Evolutionary conservation across 163 green algal genomes (phyloP), one percentile per base, ranked within the genome.

Genomic region (Volvox carteri): DNA sequence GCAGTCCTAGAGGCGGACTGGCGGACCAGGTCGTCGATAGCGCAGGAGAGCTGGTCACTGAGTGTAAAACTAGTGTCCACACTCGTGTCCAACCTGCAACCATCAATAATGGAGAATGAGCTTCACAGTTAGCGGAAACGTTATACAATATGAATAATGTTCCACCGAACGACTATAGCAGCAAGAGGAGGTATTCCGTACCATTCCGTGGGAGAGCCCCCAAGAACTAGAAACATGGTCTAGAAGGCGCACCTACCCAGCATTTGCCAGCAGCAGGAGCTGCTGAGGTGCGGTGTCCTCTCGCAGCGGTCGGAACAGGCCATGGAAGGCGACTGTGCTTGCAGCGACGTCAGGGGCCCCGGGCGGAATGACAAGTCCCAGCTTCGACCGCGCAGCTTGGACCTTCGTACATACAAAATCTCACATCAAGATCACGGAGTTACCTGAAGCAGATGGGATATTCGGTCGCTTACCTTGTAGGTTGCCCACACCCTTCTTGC

Each of bases 381-480:
- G 68, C 68, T 81, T 58, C 2, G 35, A 62, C 12, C 68, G 83
- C 7, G 81, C 4, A 1, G 83, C 83, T 23, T 88, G 83, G 9
- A 67, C 83, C 83, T 88, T n/a, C 65, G 19, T 9, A 58, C 19
- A 35, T 12, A n/a, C n/a, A n/a, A n/a, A n/a, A n/a, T n/a, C n/a
- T 23, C 14, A 74, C 12, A 60, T 60, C 16, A 60, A 60, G 50
- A 25, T 60, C 16, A 60, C 16, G 50, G 50, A 60, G 14, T 60
- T 25, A 16, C 50, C 16, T 25, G 12, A 16, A 60, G 12, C 16
- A 12, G 50, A 60, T 60, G 16, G 12, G 50, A 12, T 60, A 28
- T 65, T 23, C n/a, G 60, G 2, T 39, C 2, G 23, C 67, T 46
- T 25, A 88, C 83, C 48, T 83, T 81, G 83, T 62, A 88, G 7